A percentile compares a stretch with the other conserved stretches of the same genome.
Evolutionary conservation across 306 rosid genomes (phyloP).

Genomic region (Dryas octopetala): DNA sequence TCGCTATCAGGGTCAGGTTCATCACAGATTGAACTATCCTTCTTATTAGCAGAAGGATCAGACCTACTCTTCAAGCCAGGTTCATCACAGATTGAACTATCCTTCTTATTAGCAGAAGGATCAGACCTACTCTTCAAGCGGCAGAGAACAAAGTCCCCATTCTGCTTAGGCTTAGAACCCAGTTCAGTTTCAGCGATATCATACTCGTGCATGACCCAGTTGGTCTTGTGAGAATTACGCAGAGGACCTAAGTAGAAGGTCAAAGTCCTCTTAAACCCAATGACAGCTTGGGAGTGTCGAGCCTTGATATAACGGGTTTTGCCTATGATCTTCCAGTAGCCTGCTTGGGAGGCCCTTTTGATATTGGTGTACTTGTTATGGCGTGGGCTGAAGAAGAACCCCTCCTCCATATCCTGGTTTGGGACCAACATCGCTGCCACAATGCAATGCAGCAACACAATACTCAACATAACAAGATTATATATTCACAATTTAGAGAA

Average conservation of each 20-base stretch:
- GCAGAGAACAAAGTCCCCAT: constrained; percentile 14
- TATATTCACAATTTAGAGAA: background rate
- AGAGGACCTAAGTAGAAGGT: constrained; percentile 41
- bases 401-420: constrained; percentile 38
- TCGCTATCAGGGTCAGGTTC: too few relatives aligned
- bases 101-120: too few relatives aligned
- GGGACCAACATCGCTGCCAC: background rate
- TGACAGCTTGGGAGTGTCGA: constrained; percentile 27
- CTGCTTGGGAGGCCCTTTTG: constrained; percentile 9
- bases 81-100: too few relatives aligned
- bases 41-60: too few relatives aligned
- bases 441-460: background rate
- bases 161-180: constrained; percentile 24
- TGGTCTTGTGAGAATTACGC: constrained; percentile 27
- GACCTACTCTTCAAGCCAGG: too few relatives aligned
- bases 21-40: too few relatives aligned
- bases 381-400: constrained; percentile 51
- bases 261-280: constrained; percentile 55
- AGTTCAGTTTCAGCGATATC: constrained; percentile 13
- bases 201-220: constrained; percentile 71
- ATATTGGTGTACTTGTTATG: constrained; percentile 38
- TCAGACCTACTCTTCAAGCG: too few relatives aligned
- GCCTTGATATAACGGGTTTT: constrained; percentile 28
- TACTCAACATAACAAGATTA: background rate
- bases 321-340: constrained; percentile 69